phyloP scores from a whole-genome alignment of 495 filamentous ascomycete genomes.

The Penicillium cinerascens region DNA sequence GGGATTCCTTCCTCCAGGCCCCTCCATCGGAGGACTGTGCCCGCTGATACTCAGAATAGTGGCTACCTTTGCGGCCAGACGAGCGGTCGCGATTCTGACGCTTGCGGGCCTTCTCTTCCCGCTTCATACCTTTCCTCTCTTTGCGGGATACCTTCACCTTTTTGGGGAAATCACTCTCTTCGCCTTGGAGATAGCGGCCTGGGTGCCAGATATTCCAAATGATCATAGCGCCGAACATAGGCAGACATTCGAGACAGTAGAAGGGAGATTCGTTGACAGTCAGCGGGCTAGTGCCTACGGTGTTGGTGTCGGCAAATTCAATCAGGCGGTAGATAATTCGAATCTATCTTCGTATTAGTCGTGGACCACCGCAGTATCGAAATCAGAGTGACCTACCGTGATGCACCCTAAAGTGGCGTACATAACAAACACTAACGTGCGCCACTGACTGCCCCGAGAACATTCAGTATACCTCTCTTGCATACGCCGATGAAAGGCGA shows the following conservation, averaged over 20 bases:
- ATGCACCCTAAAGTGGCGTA: slow-evolving; percentile 37
- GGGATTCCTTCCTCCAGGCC: neutral
- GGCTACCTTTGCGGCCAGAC: neutral
- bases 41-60: neutral
- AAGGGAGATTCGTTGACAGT: slow-evolving; percentile 47
- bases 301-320: slow-evolving; percentile 46
- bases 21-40: neutral
- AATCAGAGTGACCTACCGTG: slow-evolving; percentile 5
- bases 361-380: neutral
- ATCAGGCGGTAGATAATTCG: slow-evolving; percentile 56
- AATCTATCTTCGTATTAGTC: slow-evolving; percentile 24
- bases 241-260: slow-evolving; percentile 52
- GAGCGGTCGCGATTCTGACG: neutral
- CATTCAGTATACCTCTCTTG: slow-evolving; percentile 19
- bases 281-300: slow-evolving; percentile 28
- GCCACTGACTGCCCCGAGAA: slow-evolving; percentile 1
- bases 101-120: slow-evolving; percentile 2
- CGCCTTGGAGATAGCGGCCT: slow-evolving; percentile 44
- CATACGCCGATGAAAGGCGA: slow-evolving; percentile 38
- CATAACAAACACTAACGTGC: slow-evolving; percentile 4
- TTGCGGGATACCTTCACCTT: slow-evolving; percentile 13
- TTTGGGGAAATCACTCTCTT: slow-evolving; percentile 27
- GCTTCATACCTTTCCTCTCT: slow-evolving; percentile 5
- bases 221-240: slow-evolving; percentile 50
- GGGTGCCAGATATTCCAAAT: slow-evolving; percentile 50